phyloP scores from a whole-genome alignment of 2,329 filamentous ascomycete species.

The Claviceps sorghi region DNA sequence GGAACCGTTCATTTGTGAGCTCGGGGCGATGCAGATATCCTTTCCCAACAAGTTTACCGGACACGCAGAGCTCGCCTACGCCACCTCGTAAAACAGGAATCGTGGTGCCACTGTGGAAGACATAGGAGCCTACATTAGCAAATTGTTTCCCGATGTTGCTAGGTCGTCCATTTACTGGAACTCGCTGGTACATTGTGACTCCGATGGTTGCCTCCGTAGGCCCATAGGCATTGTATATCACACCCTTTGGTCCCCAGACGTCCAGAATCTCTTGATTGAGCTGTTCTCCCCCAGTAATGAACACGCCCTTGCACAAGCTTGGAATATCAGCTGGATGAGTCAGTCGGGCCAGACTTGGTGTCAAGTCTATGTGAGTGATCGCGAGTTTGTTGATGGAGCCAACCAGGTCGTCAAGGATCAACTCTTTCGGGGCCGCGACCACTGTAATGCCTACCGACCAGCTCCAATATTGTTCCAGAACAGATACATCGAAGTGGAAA shows the following conservation, averaged over 20 bases:
- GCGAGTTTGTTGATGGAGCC: constrained; percentile 53
- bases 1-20: constrained; percentile 66
- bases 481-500: constrained; percentile 87
- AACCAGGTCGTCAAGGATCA: constrained; percentile 72
- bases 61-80: constrained; percentile 78
- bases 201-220: constrained; percentile 90
- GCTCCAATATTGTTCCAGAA: constrained; percentile 89
- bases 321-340: constrained; percentile 70
- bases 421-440: constrained; percentile 65
- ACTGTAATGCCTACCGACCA: constrained; percentile 84
- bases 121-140: constrained; percentile 71
- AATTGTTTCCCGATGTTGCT: constrained; percentile 84
- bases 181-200: constrained; percentile 75
- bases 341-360: constrained; percentile 70
- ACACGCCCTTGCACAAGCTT: constrained; percentile 64
- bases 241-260: constrained; percentile 61
- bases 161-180: constrained; percentile 61
- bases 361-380: constrained; percentile 86
- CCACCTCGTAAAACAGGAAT: constrained; percentile 61
- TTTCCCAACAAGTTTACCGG: constrained; percentile 73
- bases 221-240: constrained; percentile 86
- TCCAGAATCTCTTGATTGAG: constrained; percentile 82
- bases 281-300: constrained; percentile 84
- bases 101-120: constrained; percentile 56
- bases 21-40: constrained; percentile 72